phyloP scores from a whole-genome alignment of 2,329 filamentous ascomycete species.

The Aspergillus spinulosporus region DNA sequence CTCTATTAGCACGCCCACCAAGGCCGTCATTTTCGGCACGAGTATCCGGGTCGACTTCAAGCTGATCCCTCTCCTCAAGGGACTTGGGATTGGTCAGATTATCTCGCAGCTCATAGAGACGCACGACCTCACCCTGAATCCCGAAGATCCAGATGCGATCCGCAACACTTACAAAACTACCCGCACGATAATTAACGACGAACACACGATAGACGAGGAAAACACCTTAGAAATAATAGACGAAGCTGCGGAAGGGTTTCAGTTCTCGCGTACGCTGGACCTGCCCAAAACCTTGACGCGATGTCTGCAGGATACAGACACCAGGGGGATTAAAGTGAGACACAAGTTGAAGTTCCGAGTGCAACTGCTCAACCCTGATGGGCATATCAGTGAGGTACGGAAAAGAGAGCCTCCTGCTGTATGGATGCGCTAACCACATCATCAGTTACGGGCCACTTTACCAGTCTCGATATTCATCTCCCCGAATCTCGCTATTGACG shows the following conservation, averaged over 20 bases:
- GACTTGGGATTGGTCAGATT: constrained; percentile 79
- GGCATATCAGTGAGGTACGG: constrained; percentile 80
- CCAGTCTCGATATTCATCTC: constrained; percentile 95
- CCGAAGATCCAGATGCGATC: constrained; percentile 46
- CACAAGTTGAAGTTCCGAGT: constrained; percentile 93
- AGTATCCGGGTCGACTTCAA: constrained; percentile 79
- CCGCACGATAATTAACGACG: constrained; percentile 65
- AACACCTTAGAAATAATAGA: constrained; percentile 56
- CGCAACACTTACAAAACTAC: constrained; percentile 60
- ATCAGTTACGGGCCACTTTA: constrained; percentile 77
- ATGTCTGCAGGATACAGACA: constrained; percentile 87
- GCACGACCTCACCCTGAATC: constrained; percentile 63
- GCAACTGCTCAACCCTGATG: constrained; percentile 90
- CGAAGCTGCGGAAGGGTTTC: constrained; percentile 61
- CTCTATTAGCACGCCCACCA: constrained; percentile 87
- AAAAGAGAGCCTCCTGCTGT: not conserved
- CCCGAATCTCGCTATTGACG: constrained; percentile 84
- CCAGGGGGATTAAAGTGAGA: constrained; percentile 83
- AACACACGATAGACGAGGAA: constrained; percentile 68
- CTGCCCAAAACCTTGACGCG: constrained; percentile 78
- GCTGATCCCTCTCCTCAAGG: constrained; percentile 85
- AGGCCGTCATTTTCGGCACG: constrained; percentile 93
- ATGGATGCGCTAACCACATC: constrained; percentile 15
- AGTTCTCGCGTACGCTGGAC: constrained; percentile 60
- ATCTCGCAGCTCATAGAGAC: constrained; percentile 77